Conservation (phyloP, 2,329 filamentous ascomycete species). For the Colletotrichum sp. region DNA sequence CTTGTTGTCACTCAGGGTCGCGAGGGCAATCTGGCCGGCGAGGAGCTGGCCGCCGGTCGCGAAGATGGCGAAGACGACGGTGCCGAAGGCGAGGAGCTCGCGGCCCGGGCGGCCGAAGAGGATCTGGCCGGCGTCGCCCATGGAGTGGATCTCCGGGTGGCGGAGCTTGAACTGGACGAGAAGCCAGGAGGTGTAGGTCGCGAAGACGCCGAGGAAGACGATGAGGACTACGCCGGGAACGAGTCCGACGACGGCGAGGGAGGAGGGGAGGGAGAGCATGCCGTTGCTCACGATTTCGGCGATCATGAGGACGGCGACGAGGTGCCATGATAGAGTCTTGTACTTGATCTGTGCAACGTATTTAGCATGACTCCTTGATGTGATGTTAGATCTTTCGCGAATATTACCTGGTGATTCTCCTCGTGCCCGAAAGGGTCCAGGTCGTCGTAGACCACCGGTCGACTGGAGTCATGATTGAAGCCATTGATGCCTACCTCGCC, state of each 20-base stretch:
- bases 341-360: constrained; percentile 46
- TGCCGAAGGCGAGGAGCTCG: constrained; percentile 53
- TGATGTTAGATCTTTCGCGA: too few species aligned
- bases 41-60: constrained; percentile 56
- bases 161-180: constrained; percentile 53
- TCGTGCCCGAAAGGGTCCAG: constrained; percentile 20
- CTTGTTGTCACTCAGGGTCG: constrained; percentile 46
- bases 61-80: constrained; percentile 57
- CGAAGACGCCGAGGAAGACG: constrained; percentile 42
- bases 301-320: constrained; percentile 59
- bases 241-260: constrained; percentile 53
- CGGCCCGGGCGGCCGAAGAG: constrained; percentile 58
- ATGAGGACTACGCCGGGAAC: constrained; percentile 52
- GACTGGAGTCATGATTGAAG: not conserved
- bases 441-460: constrained; percentile 14
- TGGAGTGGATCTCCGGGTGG: constrained; percentile 55
- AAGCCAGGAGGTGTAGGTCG: constrained; percentile 53
- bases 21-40: constrained; percentile 55
- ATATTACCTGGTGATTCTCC: constrained; percentile 5
- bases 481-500: not conserved
- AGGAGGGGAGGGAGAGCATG: constrained; percentile 58
- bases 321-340: constrained; percentile 57
- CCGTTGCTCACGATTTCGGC: constrained; percentile 61
- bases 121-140: constrained; percentile 55
- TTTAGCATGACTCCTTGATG: not conserved